These are phyloP conservation scores for Cordyceps cicadae DNA, from an alignment of 2,329 filamentous ascomycete species.

Conservation along the genomic window DNA sequence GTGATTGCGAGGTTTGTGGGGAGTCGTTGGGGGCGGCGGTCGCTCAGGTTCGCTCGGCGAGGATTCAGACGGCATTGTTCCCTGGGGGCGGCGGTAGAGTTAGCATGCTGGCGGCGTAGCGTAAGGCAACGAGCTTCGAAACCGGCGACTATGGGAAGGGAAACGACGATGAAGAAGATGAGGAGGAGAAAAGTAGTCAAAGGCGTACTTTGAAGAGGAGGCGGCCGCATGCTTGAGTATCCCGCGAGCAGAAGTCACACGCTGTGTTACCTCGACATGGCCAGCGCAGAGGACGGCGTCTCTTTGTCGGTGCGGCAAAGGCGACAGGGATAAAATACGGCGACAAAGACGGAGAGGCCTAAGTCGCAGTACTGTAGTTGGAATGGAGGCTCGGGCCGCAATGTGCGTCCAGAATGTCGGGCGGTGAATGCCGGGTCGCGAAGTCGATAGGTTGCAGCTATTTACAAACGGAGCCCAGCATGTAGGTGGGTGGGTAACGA, in stretches of 20 bases:
- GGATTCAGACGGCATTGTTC: constrained; percentile 11
- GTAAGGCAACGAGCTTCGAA: background rate
- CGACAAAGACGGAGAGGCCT: background rate
- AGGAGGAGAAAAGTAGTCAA: background rate
- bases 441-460: background rate
- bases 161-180: background rate
- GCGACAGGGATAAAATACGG: background rate
- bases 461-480: constrained; percentile 5
- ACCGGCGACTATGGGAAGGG: background rate
- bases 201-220: background rate
- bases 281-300: background rate
- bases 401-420: background rate
- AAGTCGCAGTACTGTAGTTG: background rate
- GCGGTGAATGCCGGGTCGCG: background rate
- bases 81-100: background rate
- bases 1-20: constrained; percentile 7
- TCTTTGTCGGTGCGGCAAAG: background rate
- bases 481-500: background rate
- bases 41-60: constrained; percentile 8
- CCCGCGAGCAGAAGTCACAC: constrained; percentile 3
- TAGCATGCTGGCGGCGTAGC: background rate
- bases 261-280: constrained; percentile 10
- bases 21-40: constrained; percentile 7
- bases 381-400: constrained; percentile 1
- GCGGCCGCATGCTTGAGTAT: constrained; percentile 10